These are phyloP conservation scores for Nigrospora sphaerica DNA, from an alignment of 2,329 filamentous ascomycete species.

Conservation along the genomic window DNA sequence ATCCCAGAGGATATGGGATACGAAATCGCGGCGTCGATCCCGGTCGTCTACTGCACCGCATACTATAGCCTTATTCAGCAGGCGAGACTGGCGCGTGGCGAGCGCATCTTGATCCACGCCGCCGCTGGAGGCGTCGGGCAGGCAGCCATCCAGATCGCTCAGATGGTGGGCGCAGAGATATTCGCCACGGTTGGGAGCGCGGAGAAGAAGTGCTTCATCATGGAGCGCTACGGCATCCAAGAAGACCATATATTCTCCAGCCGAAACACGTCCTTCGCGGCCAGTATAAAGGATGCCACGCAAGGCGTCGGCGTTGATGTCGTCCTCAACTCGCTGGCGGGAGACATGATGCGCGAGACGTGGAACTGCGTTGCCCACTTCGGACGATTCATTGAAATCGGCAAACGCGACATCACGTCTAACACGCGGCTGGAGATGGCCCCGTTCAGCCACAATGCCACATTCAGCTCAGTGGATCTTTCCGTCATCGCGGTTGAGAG, in stretches of 20 bases:
- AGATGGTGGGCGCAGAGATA: constrained; percentile 3
- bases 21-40: constrained; percentile 3
- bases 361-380: constrained; percentile 22
- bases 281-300: neutral
- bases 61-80: constrained; percentile 4
- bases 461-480: constrained; percentile 38
- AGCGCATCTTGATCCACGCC: constrained; percentile 4
- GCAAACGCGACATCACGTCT: constrained; percentile 13
- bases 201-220: constrained; percentile 1
- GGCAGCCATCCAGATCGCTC: constrained; percentile 3
- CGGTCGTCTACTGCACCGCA: constrained; percentile 3
- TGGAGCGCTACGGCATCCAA: neutral
- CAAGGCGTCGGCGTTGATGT: constrained; percentile 2
- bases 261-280: constrained; percentile 1
- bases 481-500: constrained; percentile 29
- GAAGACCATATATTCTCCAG: constrained; percentile 3
- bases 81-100: neutral
- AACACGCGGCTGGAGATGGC: constrained; percentile 36
- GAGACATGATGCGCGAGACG: constrained; percentile 19
- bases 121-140: constrained; percentile 3
- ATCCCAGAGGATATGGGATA: constrained; percentile 17
- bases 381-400: constrained; percentile 21
- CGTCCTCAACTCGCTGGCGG: constrained; percentile 15
- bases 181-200: constrained; percentile 2
- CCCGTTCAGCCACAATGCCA: constrained; percentile 37